These are phyloP conservation scores for Globisporangium middletonii DNA, from an alignment of 352 stramenopile genomes.

Conservation along the genomic window DNA sequence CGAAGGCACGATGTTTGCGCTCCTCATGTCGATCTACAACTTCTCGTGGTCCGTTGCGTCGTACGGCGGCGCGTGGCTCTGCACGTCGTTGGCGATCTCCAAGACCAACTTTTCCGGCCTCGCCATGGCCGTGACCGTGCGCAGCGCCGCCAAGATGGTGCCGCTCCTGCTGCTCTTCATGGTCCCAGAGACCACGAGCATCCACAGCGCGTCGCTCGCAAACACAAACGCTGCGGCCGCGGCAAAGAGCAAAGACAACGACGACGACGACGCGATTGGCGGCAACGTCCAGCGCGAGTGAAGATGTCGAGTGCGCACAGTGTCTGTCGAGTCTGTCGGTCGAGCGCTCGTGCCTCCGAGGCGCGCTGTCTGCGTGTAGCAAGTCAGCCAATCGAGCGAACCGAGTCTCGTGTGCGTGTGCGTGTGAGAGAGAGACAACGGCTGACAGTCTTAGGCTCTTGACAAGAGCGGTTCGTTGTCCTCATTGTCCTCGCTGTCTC, in stretches of 20 bases:
- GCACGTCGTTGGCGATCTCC: constrained; percentile 65
- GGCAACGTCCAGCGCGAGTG: too few relatives aligned
- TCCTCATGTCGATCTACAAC: constrained; percentile 86
- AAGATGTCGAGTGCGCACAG: too few relatives aligned
- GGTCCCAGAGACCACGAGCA: constrained; percentile 63
- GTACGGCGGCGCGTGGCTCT: constrained; percentile 76
- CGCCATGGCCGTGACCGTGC: constrained; percentile 42
- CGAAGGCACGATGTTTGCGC: constrained; percentile 95
- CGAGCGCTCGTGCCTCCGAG: too few relatives aligned
- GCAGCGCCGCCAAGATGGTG: constrained; percentile 56
- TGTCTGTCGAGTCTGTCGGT: too few relatives aligned
- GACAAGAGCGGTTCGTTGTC: not conserved
- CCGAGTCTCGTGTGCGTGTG: too few relatives aligned
- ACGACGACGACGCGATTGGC: not conserved
- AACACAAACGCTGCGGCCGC: not conserved
- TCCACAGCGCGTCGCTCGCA: constrained; percentile 44
- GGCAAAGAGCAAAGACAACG: not conserved
- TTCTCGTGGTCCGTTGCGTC: constrained; percentile 76
- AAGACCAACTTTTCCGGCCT: constrained; percentile 70
- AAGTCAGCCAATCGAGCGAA: too few relatives aligned
- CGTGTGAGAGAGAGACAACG: too few relatives aligned
- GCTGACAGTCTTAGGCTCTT: not conserved
- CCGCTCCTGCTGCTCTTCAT: constrained; percentile 69
- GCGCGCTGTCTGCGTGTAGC: not conserved
- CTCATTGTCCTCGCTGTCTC: not conserved